phyloP scores from a whole-genome alignment of 2,329 filamentous ascomycete species.

The Aotearoamyces nothofagi region DNA sequence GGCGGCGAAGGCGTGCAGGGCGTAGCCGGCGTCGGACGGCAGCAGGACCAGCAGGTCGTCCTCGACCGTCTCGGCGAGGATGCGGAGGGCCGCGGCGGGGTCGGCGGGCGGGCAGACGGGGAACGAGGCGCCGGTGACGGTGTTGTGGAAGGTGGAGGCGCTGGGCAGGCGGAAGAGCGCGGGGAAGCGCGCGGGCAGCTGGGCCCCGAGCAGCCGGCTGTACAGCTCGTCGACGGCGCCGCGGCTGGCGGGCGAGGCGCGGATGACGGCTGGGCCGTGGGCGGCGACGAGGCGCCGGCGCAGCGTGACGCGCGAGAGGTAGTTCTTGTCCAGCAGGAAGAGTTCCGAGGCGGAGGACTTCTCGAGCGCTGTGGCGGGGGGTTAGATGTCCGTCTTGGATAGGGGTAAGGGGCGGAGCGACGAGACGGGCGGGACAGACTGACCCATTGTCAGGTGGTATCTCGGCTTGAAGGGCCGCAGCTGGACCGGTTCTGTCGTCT shows the following conservation, averaged over 20 bases:
- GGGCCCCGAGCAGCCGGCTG: conserved; percentile 32
- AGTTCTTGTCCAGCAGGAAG: conserved; percentile 42
- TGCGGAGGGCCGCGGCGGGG: conserved; percentile 26
- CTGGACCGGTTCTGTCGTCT: conserved; percentile 32
- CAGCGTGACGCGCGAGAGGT: conserved; percentile 31
- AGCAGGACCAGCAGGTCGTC: conserved; percentile 44
- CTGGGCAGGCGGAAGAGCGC: conserved; percentile 15
- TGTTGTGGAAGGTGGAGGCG: conserved; percentile 30
- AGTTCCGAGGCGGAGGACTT: conserved; percentile 35
- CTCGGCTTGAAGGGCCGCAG: conserved; percentile 43
- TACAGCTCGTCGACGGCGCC: conserved; percentile 40
- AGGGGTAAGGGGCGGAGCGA: not conserved
- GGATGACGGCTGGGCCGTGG: conserved; percentile 24
- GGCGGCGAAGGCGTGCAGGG: conserved; percentile 37
- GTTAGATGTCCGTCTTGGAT: too few relatives aligned
- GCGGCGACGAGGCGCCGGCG: conserved; percentile 30
- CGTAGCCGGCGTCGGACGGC: conserved; percentile 28
- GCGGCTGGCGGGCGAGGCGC: conserved; percentile 21
- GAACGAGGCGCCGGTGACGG: too few relatives aligned
- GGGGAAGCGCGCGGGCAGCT: conserved; percentile 41
- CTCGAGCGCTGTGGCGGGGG: conserved; percentile 34
- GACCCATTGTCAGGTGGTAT: conserved; percentile 50
- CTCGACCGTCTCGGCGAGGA: conserved; percentile 36
- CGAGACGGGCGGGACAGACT: conserved; percentile 4
- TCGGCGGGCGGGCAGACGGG: conserved; percentile 18